Conservation (phyloP, 2,329 filamentous ascomycete genomes). For the Xylariaceae sp. region DNA sequence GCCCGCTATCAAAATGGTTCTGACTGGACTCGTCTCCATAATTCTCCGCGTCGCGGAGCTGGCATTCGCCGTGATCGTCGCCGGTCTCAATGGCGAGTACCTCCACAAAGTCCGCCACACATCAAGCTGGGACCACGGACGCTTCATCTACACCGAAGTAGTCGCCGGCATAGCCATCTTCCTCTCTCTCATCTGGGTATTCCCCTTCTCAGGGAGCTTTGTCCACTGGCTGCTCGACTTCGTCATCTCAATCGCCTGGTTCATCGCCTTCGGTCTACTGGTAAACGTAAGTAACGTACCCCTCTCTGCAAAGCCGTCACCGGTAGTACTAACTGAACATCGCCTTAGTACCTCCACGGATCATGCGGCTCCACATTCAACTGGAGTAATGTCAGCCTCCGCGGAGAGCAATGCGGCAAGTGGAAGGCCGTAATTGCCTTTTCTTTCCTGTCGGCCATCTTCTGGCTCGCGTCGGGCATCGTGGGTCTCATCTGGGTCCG, state of each 20-base stretch:
- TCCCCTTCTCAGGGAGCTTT: slow-evolving; percentile 66
- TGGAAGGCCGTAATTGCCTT: slow-evolving; percentile 71
- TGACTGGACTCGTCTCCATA: slow-evolving; percentile 53
- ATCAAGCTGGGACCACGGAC: slow-evolving; percentile 53
- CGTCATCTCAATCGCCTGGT: slow-evolving; percentile 66
- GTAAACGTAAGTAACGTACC: slow-evolving; percentile 47
- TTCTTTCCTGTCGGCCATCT: slow-evolving; percentile 64
- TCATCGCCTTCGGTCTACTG: slow-evolving; percentile 62
- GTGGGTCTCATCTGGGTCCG: slow-evolving; percentile 54
- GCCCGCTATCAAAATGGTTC: slow-evolving; percentile 40
- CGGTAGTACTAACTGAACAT: not conserved
- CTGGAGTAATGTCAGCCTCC: slow-evolving; percentile 52
- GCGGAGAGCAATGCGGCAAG: slow-evolving; percentile 55
- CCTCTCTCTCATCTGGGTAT: slow-evolving; percentile 65
- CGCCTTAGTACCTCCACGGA: slow-evolving; percentile 27
- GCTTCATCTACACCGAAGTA: slow-evolving; percentile 72
- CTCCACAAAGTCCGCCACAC: slow-evolving; percentile 48
- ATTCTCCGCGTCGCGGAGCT: slow-evolving; percentile 60
- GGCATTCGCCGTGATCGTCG: slow-evolving; percentile 67
- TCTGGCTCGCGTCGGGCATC: slow-evolving; percentile 64
- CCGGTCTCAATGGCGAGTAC: slow-evolving; percentile 64
- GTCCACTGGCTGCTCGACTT: slow-evolving; percentile 69
- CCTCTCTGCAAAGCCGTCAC: not conserved
- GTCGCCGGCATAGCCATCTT: slow-evolving; percentile 66
- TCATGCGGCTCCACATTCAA: slow-evolving; percentile 55